These are phyloP conservation scores for Ustilago shanxiensis DNA, from an alignment of 1,284 basidiomycete species.

Conservation along the genomic window DNA sequence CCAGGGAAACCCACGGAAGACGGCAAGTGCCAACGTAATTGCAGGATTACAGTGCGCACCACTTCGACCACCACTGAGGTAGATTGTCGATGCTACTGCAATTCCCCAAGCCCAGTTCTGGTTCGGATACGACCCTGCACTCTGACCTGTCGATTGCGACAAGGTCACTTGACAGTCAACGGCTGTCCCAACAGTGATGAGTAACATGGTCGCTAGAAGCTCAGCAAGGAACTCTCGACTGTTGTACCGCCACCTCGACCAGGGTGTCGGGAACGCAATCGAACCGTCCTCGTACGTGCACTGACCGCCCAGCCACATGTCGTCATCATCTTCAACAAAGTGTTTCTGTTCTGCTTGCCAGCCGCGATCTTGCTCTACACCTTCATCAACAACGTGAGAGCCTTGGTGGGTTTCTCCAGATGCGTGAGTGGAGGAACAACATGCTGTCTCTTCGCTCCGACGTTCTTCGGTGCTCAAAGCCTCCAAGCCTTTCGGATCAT, in stretches of 20 bases:
- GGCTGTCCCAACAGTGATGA: constrained; percentile 58
- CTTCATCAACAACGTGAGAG: background rate
- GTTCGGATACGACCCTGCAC: constrained; percentile 39
- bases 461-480: background rate
- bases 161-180: constrained; percentile 63
- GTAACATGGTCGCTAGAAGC: constrained; percentile 37
- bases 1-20: constrained; percentile 82
- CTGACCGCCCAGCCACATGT: constrained; percentile 33
- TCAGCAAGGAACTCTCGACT: constrained; percentile 38
- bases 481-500: background rate
- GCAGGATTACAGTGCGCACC: constrained; percentile 58
- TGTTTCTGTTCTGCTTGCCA: constrained; percentile 1
- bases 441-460: constrained; percentile 24
- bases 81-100: constrained; percentile 59
- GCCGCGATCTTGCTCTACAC: background rate
- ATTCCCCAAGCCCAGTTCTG: constrained; percentile 61
- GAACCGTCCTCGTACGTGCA: constrained; percentile 18
- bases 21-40: constrained; percentile 77
- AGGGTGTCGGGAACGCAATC: constrained; percentile 28
- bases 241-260: constrained; percentile 32
- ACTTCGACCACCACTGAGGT: constrained; percentile 56
- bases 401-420: background rate
- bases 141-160: constrained; percentile 33
- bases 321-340: constrained; percentile 2
- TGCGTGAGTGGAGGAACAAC: background rate